Conservation (phyloP, 225 moss, liverwort and hornwort genomes). For the Lunularia cruciata region DNA sequence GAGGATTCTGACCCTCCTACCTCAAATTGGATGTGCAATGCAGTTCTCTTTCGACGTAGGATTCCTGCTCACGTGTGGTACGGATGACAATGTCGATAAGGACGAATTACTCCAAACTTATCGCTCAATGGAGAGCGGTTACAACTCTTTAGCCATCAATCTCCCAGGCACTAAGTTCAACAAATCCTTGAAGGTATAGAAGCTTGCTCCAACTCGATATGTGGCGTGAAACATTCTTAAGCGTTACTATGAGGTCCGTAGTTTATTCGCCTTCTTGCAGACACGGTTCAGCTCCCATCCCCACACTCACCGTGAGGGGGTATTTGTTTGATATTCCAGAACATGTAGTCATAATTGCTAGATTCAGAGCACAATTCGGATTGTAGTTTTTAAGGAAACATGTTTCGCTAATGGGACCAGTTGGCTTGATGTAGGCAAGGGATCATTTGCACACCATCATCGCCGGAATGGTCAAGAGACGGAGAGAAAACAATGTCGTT, state of each 20-base stretch:
- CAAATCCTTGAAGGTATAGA: slow-evolving; percentile 35
- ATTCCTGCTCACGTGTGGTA: slow-evolving; percentile 25
- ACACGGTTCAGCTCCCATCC: no score
- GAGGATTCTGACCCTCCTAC: no score
- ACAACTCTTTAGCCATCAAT: slow-evolving; percentile 37
- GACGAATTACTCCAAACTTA: slow-evolving; percentile 32
- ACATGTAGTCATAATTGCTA: no score
- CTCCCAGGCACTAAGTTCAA: slow-evolving; percentile 37
- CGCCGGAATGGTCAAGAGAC: slow-evolving; percentile 17
- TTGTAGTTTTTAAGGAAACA: background rate
- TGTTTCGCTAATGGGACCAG: background rate
- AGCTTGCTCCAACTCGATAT: no score
- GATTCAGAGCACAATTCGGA: background rate
- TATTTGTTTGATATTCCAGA: no score
- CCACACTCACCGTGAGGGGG: no score
- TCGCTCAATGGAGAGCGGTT: slow-evolving; percentile 34
- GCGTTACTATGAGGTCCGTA: no score
- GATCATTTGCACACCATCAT: slow-evolving; percentile 18
- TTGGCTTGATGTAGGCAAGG: slow-evolving; percentile 21
- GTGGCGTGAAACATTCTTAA: background rate
- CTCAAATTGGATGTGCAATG: slow-evolving; percentile 1
- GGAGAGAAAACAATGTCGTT: slow-evolving; percentile 5
- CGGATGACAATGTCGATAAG: slow-evolving; percentile 23
- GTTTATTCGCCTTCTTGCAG: no score
- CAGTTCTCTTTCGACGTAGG: slow-evolving; percentile 48